Conservation (phyloP, 768 basidiomycete genomes). For the Naganishia friedmannii region DNA sequence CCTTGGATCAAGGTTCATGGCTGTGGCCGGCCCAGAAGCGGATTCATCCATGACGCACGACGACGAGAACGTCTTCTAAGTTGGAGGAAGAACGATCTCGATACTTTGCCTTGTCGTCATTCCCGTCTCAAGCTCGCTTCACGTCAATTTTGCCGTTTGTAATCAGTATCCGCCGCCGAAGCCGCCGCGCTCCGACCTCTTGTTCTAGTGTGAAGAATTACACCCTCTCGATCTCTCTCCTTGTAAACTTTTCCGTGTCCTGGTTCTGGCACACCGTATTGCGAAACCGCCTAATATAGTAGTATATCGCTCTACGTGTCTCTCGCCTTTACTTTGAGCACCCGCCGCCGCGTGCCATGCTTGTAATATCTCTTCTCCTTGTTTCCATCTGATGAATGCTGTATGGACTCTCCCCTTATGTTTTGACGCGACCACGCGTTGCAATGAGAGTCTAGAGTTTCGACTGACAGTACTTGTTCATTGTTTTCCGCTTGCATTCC, state of each 20-base stretch:
- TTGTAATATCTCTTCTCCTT: slow-evolving; percentile 13
- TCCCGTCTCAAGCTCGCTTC: not conserved
- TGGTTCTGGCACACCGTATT: not conserved
- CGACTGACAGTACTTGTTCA: not conserved
- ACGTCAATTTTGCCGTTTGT: not conserved
- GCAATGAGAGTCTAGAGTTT: not conserved
- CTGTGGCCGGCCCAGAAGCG: slow-evolving; percentile 22
- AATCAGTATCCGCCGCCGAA: slow-evolving; percentile 4
- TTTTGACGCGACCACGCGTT: not conserved
- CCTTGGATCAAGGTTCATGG: slow-evolving; percentile 28
- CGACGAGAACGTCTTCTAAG: slow-evolving; percentile 16
- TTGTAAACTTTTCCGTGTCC: not conserved
- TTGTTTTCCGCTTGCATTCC: slow-evolving; percentile 4
- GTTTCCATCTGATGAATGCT: slow-evolving; percentile 14
- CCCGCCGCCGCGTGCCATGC: not conserved
- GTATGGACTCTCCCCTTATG: not conserved
- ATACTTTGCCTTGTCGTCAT: not conserved
- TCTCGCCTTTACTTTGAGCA: not conserved
- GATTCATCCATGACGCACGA: slow-evolving; percentile 9
- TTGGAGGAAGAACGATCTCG: not conserved
- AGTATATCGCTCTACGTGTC: not conserved
- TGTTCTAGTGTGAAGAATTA: not conserved
- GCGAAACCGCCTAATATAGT: not conserved
- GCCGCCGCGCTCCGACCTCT: not conserved
- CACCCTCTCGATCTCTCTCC: not conserved